phyloP scores from a whole-genome alignment of 2,329 filamentous ascomycete species.

The Fusarium solani-melongenae region DNA sequence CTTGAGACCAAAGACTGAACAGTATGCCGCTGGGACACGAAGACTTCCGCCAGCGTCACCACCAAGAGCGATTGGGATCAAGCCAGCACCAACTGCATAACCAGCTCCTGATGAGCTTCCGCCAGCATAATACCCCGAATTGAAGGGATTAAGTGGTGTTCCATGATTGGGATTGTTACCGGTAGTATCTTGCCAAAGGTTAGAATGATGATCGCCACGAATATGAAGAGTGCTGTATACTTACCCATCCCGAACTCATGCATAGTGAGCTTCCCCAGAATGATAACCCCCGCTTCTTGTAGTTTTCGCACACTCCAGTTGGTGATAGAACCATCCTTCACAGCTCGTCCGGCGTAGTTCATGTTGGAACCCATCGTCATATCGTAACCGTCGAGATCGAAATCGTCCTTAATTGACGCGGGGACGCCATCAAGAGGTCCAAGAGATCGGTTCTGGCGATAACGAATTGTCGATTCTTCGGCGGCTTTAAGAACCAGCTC shows the following conservation, averaged over 20 bases:
- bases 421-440: conserved; percentile 78
- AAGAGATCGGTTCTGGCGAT: conserved; percentile 65
- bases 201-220: background rate
- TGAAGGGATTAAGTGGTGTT: conserved; percentile 81
- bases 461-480: conserved; percentile 56
- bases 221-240: too few species aligned
- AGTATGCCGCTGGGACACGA: conserved; percentile 76
- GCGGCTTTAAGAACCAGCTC: conserved; percentile 55
- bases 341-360: conserved; percentile 64
- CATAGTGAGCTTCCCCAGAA: conserved; percentile 80
- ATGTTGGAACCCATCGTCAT: conserved; percentile 71
- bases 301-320: conserved; percentile 77
- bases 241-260: conserved; percentile 77
- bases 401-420: conserved; percentile 79
- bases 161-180: conserved; percentile 79
- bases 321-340: conserved; percentile 56
- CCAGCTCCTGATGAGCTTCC: conserved; percentile 79
- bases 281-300: conserved; percentile 75
- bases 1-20: conserved; percentile 79
- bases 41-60: conserved; percentile 80
- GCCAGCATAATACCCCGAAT: conserved; percentile 76
- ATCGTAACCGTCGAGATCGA: conserved; percentile 77
- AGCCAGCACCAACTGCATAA: conserved; percentile 74
- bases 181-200: conserved; percentile 67
- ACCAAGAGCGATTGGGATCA: conserved; percentile 77